Base-by-base conservation (phyloP, 106 monocot genomes). In the Narthecium ossifragum region DNA sequence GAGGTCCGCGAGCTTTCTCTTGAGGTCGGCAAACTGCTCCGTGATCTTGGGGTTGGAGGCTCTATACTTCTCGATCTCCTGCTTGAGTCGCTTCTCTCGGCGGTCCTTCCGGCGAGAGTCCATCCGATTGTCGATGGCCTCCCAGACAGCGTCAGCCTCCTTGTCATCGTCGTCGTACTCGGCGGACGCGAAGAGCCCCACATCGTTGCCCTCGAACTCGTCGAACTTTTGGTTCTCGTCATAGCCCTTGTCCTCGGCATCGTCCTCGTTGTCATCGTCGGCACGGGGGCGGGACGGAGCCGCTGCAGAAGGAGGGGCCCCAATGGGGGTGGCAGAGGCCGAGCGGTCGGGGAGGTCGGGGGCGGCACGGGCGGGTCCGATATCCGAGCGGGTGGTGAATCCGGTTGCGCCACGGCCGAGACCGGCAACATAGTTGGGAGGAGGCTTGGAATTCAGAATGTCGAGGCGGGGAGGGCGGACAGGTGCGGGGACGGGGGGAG, bases 201-300 rank as follows among this genome's bases (percentile, higher is more conserved):
- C 79, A 45, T 96, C 90, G 43, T 96, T 96, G 11, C 94, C 94
- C 63, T 96, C 94, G 28, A 96, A 96, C 75, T 96, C 94, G 27
- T 96, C 94, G 31, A 96, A 96, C 73, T 96, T 96, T 81, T 96
- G 94, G 61, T 96, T 90, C 73, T 96, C 94, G 24, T 90, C 90
- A 27, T 96, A 96, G 7, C 96, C 96, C 75, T 96, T 96, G 23
- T 96, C 90, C 8, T 90, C 90, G 6, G 80, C 86, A 21, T 78
- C 94, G 0, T 78, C 94, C 9, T 83, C 94, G 2, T 84, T 61
- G 17, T 61, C 84, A 12, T 78, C 72, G 0, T 60, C 78, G 1
- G 39, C 80, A 1, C 70, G 66, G 43, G 15, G 75, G 88, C 46
- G 64, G 65, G 12, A 79, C 79, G 17, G 82, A 79, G 38, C 85